These are phyloP conservation scores for Trichoderma asperelloides DNA, from an alignment of 495 filamentous ascomycete species.

Conservation along the genomic window DNA sequence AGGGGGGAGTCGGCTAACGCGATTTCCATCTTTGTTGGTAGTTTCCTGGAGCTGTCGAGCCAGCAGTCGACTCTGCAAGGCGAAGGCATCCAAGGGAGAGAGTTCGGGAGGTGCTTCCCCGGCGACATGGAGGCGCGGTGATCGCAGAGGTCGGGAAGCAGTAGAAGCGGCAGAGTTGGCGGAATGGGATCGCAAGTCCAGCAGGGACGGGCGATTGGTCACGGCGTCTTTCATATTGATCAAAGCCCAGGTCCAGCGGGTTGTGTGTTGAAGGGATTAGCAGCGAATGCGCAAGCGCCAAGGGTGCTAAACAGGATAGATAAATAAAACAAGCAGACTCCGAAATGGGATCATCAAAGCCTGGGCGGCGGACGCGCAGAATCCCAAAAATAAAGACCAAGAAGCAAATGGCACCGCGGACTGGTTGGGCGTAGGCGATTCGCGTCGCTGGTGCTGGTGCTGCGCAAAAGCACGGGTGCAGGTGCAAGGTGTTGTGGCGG, in stretches of 20 bases:
- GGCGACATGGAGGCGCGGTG: constrained; percentile 66
- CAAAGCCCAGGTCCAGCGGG: constrained; percentile 8
- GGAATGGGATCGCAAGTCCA: constrained; percentile 56
- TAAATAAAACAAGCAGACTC: neutral
- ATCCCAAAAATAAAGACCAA: neutral
- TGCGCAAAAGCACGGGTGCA: neutral
- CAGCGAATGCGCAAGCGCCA: constrained; percentile 2
- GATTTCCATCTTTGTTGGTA: constrained; percentile 54
- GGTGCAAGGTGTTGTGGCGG: constrained; percentile 1
- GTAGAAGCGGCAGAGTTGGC: constrained; percentile 36
- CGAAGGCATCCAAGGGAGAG: constrained; percentile 91
- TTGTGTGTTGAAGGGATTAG: neutral
- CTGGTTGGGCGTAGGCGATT: neutral
- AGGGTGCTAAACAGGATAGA: constrained; percentile 5
- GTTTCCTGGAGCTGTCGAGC: constrained; percentile 73
- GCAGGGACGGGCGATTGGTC: constrained; percentile 48
- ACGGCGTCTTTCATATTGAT: constrained; percentile 24
- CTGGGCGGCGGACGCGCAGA: neutral
- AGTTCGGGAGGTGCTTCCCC: constrained; percentile 87
- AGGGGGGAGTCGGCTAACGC: constrained; percentile 78
- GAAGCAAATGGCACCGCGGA: neutral
- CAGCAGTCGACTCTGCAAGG: constrained; percentile 75
- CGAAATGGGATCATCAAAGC: neutral
- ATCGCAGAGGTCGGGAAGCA: constrained; percentile 44
- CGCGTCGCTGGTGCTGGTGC: neutral